These are phyloP conservation scores for Chaetothyriales sp. DNA, from an alignment of 2,329 filamentous ascomycete species.

Conservation along the genomic window DNA sequence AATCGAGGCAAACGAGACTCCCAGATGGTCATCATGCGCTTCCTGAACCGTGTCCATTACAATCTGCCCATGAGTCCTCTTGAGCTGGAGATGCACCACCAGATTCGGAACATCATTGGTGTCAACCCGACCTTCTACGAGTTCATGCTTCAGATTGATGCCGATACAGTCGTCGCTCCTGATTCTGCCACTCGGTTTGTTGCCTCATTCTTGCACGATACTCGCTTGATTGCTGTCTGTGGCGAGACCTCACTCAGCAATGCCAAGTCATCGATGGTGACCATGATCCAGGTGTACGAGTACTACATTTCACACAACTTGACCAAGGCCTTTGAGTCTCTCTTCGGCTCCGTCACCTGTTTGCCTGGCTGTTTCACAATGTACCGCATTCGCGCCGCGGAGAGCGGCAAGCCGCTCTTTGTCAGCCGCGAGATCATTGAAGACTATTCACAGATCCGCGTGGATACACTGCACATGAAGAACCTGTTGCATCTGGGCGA, in stretches of 20 bases:
- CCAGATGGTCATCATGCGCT: conserved; percentile 96
- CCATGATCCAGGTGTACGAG: conserved; percentile 99
- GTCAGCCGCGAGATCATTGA: conserved; percentile 86
- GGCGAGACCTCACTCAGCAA: conserved; percentile 91
- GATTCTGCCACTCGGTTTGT: conserved; percentile 90
- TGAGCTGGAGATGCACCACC: conserved; percentile 96
- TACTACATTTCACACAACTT: conserved; percentile 99
- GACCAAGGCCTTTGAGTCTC: conserved; percentile 88
- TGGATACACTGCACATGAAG: conserved; percentile 98
- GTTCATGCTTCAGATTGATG: conserved; percentile 90
- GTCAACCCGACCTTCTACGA: conserved; percentile 98
- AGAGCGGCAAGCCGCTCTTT: conserved; percentile 89
- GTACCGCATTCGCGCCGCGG: conserved; percentile 90
- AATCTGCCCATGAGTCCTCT: conserved; percentile 90
- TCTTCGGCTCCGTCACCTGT: conserved; percentile 96
- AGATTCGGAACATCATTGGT: conserved; percentile 96
- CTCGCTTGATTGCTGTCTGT: conserved; percentile 80
- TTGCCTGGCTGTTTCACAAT: conserved; percentile 97
- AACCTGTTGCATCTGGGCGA: conserved; percentile 92
- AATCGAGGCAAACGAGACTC: conserved; percentile 99
- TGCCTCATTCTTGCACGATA: conserved; percentile 77
- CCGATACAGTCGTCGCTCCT: conserved; percentile 80
- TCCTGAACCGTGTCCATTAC: conserved; percentile 98
- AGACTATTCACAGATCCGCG: conserved; percentile 77
- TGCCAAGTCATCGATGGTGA: conserved; percentile 81